These are phyloP conservation scores for Elongisporangium prolatum DNA, from an alignment of 352 stramenopile genomes.

Conservation along the genomic window DNA sequence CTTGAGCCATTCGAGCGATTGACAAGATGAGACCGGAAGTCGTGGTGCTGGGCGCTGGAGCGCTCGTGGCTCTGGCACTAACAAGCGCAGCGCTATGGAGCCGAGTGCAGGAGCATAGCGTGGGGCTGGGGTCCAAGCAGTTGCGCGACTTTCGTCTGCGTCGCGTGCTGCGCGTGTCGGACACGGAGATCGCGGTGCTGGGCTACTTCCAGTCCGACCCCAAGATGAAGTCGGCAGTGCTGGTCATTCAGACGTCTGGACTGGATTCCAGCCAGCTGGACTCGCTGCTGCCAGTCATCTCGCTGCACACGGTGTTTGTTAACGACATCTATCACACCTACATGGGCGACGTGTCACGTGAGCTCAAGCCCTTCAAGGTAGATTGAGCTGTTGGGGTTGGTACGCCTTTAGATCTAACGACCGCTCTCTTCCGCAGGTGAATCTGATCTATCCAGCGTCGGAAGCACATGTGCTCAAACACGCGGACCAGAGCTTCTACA, in stretches of 20 bases:
- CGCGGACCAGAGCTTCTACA: conserved; percentile 78
- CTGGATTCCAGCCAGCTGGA: conserved; percentile 46
- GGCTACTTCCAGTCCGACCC: conserved; percentile 64
- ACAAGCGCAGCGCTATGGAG: conserved; percentile 23
- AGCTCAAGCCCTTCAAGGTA: conserved; percentile 75
- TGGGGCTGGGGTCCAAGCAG: conserved; percentile 25
- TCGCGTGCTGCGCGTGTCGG: conserved; percentile 60
- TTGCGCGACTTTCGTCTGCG: conserved; percentile 55
- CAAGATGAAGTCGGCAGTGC: conserved; percentile 52
- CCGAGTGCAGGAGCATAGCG: conserved; percentile 15
- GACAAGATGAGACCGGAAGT: conserved; percentile 11
- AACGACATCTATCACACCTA: conserved; percentile 87
- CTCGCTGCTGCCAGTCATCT: conserved; percentile 44
- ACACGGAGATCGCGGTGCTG: conserved; percentile 62
- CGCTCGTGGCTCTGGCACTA: conserved; percentile 21
- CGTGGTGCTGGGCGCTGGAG: conserved; percentile 18
- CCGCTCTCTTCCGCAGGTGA: conserved; percentile 30
- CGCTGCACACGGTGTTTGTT: conserved; percentile 57
- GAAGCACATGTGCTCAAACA: conserved; percentile 80
- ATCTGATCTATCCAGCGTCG: conserved; percentile 79
- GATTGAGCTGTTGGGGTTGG: background rate
- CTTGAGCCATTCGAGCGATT: background rate
- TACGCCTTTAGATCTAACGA: background rate
- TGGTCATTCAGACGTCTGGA: conserved; percentile 60
- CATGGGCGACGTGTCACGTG: conserved; percentile 56